Evolutionary conservation across 2,329 filamentous ascomycete genomes (phyloP).

Genomic region (Diaporthe capsici): DNA sequence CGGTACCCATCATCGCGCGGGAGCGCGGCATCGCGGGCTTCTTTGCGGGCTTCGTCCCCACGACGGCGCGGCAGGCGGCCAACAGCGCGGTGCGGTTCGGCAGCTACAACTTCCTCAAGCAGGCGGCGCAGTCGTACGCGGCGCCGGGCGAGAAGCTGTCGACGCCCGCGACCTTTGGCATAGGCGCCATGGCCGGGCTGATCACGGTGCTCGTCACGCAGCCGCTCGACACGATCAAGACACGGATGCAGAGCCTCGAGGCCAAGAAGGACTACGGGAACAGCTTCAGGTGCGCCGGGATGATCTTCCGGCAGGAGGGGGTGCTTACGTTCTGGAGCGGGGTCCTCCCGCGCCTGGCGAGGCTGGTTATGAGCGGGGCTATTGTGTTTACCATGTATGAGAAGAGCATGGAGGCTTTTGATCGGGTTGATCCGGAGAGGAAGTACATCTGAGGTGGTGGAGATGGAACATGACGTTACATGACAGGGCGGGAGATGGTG

Average conservation of each 20-base stretch:
- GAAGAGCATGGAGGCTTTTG: conserved; percentile 93
- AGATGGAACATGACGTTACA: too few relatives aligned
- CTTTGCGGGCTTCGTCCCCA: conserved; percentile 97
- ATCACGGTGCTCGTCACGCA: conserved; percentile 88
- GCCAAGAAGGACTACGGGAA: conserved; percentile 86
- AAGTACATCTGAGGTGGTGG: conserved; percentile 76
- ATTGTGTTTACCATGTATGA: conserved; percentile 99
- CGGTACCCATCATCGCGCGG: conserved; percentile 85
- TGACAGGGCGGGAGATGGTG: background rate
- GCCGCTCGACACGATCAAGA: conserved; percentile 94
- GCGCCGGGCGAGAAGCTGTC: conserved; percentile 96
- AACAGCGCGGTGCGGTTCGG: conserved; percentile 95
- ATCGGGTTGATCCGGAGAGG: conserved; percentile 83
- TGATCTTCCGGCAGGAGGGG: conserved; percentile 92
- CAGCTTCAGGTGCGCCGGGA: conserved; percentile 83
- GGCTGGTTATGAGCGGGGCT: conserved; percentile 91
- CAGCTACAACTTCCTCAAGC: conserved; percentile 90
- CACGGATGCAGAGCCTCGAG: conserved; percentile 96
- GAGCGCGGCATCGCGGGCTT: conserved; percentile 93
- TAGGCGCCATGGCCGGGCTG: conserved; percentile 88
- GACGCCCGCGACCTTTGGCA: conserved; percentile 87
- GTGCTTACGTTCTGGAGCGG: conserved; percentile 94
- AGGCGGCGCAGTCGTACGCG: conserved; percentile 91
- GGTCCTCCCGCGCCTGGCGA: conserved; percentile 85
- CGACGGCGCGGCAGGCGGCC: conserved; percentile 92